Base-by-base conservation (phyloP, 176 grass and related monocot genomes). In the Aechmea fasciata region DNA sequence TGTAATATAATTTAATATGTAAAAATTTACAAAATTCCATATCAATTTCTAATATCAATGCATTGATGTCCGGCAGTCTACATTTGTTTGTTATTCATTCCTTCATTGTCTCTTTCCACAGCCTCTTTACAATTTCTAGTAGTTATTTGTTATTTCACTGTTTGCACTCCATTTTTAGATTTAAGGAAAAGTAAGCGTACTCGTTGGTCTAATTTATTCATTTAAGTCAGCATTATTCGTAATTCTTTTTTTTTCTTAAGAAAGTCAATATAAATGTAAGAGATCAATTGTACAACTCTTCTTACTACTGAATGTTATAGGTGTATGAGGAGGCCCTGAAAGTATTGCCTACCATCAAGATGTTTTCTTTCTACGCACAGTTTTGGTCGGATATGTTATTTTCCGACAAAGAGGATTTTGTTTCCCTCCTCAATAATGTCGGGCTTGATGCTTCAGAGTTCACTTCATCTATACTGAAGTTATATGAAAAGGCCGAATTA, bases 291-390 rank as follows among this genome's bases (percentile, higher is more conserved):
- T 19, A 20, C n/a, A n/a, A 18, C 17, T 61, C 55, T 61, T 15
- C 11, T 77, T 62, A 19, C 11, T 17, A 13, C 24, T 24, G 8
- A 61, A 11, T 77, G 10, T n/a, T 50, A 61, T 65, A 99, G 89
- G 84, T 99, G 18, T 93, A 85, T 23, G 89, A 85, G 76, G 94
- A 99, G 81, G 94, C 89, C 79, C 18, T 87, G 57, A 85, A 84
- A 83, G 77, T 52, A 11, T 79, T 93, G 52, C 80, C 79, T 59
- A 99, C 90, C 52, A 77, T 73, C 68, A 85, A 81, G 88, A 99
- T 99, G 94, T 93, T 82, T 68, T 88, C 84, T 22, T 67, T 99
- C 51, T 99, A 90, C 74, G 82, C 84, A 69, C 83, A 93, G 29
- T 99, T 99, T 74, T 99, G 76, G 84, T 71, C 75, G 64, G 84